Percentiles rank a stretch among this genome's conserved stretches.
Conservation (phyloP, 352 stramenopile genomes). For the Phytophthora ohioensis region DNA sequence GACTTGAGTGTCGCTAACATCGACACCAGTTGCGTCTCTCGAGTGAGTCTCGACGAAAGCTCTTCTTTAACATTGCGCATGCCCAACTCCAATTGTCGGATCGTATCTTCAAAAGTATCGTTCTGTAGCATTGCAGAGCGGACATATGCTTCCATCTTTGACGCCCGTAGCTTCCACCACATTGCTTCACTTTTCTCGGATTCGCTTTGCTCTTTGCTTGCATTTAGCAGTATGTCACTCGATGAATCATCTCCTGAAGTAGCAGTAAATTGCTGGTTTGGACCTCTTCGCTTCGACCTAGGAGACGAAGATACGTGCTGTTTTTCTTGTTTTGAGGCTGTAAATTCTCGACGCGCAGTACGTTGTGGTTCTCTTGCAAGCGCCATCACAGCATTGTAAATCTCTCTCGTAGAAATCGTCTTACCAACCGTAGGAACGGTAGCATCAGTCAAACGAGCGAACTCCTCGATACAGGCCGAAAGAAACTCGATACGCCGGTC, state of each 20-base stretch:
- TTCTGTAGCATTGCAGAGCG: slow-evolving; percentile 45
- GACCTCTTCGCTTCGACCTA: neutral
- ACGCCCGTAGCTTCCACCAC: slow-evolving; percentile 43
- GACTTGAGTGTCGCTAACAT: slow-evolving; percentile 40
- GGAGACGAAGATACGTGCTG: neutral
- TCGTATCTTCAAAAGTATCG: slow-evolving; percentile 60
- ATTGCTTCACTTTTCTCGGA: slow-evolving; percentile 11
- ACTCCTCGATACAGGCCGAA: slow-evolving; percentile 53
- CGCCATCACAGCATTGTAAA: slow-evolving; percentile 52
- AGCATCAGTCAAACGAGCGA: slow-evolving; percentile 40
- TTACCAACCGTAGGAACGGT: slow-evolving; percentile 1
- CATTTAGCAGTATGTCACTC: neutral
- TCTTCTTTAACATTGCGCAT: slow-evolving; percentile 48
- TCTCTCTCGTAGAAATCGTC: slow-evolving; percentile 38
- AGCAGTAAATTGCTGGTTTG: slow-evolving; percentile 1
- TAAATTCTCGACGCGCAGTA: neutral
- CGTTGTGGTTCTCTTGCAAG: slow-evolving; percentile 33
- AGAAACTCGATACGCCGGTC: slow-evolving; percentile 58
- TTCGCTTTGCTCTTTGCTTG: slow-evolving; percentile 1
- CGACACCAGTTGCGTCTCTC: slow-evolving; percentile 32
- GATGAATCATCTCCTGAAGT: neutral
- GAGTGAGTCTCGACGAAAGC: slow-evolving; percentile 42
- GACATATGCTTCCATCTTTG: slow-evolving; percentile 52
- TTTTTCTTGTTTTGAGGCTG: slow-evolving; percentile 7
- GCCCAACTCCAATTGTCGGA: slow-evolving; percentile 48